These are phyloP conservation scores for Udeniomyces megalosporus DNA, from an alignment of 768 basidiomycete species.

Conservation along the genomic window DNA sequence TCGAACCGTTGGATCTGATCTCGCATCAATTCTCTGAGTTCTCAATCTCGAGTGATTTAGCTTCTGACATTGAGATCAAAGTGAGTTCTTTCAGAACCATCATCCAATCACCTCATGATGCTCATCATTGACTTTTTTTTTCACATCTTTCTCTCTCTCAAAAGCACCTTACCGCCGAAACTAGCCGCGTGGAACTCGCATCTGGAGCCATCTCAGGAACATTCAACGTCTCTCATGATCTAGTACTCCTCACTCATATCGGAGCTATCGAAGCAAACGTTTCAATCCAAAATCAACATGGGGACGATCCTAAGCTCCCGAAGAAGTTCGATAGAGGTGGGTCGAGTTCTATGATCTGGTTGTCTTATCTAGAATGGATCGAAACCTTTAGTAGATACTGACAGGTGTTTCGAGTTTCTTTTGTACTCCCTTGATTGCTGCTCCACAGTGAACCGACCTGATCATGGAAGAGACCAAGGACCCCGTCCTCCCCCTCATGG, in stretches of 20 bases:
- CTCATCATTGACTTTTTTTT: neutral
- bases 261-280: conserved; percentile 13
- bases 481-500: too few species aligned
- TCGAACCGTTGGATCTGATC: conserved; percentile 1
- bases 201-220: conserved; percentile 9
- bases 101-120: neutral
- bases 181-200: neutral
- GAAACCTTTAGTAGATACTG: too few species aligned
- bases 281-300: neutral
- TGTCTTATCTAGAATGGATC: too few species aligned
- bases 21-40: conserved; percentile 1
- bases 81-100: neutral
- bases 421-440: neutral
- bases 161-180: conserved; percentile 7
- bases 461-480: too few species aligned
- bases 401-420: neutral
- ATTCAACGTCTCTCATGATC: conserved; percentile 12
- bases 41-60: neutral
- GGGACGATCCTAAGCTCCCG: neutral
- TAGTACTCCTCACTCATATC: neutral
- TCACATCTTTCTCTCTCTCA: neutral
- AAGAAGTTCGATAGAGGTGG: neutral
- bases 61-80: neutral
- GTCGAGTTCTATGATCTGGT: too few species aligned
- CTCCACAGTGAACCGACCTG: too few species aligned